Conservation (phyloP, 2,329 filamentous ascomycete species). For the Cladosporium colombiae region DNA sequence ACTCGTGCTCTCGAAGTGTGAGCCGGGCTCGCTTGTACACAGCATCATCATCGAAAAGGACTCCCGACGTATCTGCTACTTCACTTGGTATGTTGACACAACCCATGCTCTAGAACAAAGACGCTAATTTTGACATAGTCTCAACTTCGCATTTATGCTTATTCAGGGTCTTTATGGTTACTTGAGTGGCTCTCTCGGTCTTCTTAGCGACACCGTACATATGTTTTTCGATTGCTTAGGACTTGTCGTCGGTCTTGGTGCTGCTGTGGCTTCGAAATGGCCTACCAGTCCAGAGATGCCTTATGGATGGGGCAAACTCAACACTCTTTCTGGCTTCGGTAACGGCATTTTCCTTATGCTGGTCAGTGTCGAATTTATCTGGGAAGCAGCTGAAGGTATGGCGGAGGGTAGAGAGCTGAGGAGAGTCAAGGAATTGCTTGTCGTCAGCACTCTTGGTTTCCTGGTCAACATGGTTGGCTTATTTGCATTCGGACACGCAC, state of each 20-base stretch:
- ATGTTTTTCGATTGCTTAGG: slow-evolving; percentile 99
- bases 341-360: slow-evolving; percentile 96
- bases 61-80: slow-evolving; percentile 94
- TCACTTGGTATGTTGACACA: slow-evolving; percentile 69
- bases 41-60: slow-evolving; percentile 88
- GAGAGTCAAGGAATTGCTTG: slow-evolving; percentile 79
- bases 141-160: slow-evolving; percentile 94
- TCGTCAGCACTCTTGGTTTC: slow-evolving; percentile 84
- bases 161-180: slow-evolving; percentile 95
- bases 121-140: slow-evolving; percentile 50
- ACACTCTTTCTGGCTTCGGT: slow-evolving; percentile 92
- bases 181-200: slow-evolving; percentile 84
- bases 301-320: slow-evolving; percentile 95
- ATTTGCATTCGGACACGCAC: slow-evolving; percentile 70
- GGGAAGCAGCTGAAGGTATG: slow-evolving; percentile 87
- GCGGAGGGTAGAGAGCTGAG: slow-evolving; percentile 82
- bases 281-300: slow-evolving; percentile 85
- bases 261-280: slow-evolving; percentile 96
- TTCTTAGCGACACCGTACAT: slow-evolving; percentile 97
- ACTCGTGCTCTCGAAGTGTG: slow-evolving; percentile 68
- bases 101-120: slow-evolving; percentile 17
- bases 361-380: slow-evolving; percentile 93
- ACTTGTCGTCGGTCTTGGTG: slow-evolving; percentile 83
- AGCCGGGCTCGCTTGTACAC: slow-evolving; percentile 75
- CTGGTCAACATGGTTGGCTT: slow-evolving; percentile 91